Percentiles rank a stretch among this genome's conserved stretches.
phyloP scores from a whole-genome alignment of 805 yeast species.

The Ogataea glucozyma region DNA sequence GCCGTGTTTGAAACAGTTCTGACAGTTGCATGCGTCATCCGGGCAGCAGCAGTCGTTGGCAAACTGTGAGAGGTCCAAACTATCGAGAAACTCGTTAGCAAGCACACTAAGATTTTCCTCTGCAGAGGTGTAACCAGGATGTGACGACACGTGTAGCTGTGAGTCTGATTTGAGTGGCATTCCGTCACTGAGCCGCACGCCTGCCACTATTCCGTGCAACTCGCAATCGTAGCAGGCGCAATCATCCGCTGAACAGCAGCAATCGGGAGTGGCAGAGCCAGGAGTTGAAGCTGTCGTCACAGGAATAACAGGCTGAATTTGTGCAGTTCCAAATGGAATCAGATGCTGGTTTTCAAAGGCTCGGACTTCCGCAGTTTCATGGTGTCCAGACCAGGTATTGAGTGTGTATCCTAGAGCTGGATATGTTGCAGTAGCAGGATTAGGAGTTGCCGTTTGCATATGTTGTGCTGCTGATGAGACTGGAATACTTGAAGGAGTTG shows the following conservation, averaged over 20 bases:
- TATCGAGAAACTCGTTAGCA: conserved; percentile 26
- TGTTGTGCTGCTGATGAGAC: neutral
- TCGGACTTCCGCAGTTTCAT: neutral
- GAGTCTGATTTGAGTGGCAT: conserved; percentile 20
- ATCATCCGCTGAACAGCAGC: conserved; percentile 34
- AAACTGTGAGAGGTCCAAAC: conserved; percentile 24
- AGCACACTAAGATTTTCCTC: too few relatives aligned
- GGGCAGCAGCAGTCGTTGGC: conserved; percentile 35
- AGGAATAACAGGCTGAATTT: conserved; percentile 1
- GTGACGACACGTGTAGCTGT: too few relatives aligned
- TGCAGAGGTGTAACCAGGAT: too few relatives aligned
- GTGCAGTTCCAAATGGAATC: conserved; percentile 2
- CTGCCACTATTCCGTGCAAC: conserved; percentile 35
- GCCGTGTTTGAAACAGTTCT: conserved; percentile 37
- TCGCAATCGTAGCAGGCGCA: conserved; percentile 39
- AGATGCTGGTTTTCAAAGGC: conserved; percentile 1
- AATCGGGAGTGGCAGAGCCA: conserved; percentile 21
- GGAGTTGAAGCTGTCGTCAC: neutral
- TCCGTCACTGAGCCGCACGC: conserved; percentile 34
- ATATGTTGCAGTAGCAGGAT: too few relatives aligned
- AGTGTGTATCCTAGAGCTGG: neutral
- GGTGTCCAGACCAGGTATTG: conserved; percentile 1
- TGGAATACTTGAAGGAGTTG: too few relatives aligned
- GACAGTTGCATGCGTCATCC: conserved; percentile 33
- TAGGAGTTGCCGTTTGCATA: neutral